Conservation (phyloP, 805 yeast genomes). For the Yarrowia deformans region DNA sequence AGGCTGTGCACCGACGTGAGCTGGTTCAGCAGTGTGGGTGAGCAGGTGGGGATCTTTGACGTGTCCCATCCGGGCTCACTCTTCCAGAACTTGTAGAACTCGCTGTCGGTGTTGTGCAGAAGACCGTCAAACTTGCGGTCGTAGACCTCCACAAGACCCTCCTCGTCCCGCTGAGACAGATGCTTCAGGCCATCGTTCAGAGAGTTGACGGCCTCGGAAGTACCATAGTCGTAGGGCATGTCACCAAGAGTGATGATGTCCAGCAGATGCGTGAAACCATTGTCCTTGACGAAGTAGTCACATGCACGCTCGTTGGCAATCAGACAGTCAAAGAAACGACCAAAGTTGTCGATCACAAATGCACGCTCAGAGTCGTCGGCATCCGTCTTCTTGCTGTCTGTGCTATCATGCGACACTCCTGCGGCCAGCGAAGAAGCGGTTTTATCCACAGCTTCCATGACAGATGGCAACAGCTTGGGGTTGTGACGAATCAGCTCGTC, state of each 20-base stretch:
- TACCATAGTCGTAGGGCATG: constrained; percentile 49
- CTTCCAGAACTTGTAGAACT: constrained; percentile 36
- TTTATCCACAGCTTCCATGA: constrained; percentile 32
- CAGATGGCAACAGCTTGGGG: constrained; percentile 26
- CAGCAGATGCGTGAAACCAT: constrained; percentile 45
- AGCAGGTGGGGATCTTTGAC: constrained; percentile 12
- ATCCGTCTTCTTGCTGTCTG: constrained; percentile 42
- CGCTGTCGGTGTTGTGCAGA: constrained; percentile 36
- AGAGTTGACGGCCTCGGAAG: constrained; percentile 43
- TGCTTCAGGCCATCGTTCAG: constrained; percentile 42
- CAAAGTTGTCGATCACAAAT: constrained; percentile 41
- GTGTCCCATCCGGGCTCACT: constrained; percentile 40
- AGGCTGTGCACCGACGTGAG: constrained; percentile 34
- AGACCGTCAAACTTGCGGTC: constrained; percentile 28
- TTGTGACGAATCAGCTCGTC: constrained; percentile 39
- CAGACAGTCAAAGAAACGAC: constrained; percentile 47
- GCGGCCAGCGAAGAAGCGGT: constrained; percentile 40
- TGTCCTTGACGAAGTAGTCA: constrained; percentile 44
- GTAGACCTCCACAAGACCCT: constrained; percentile 35
- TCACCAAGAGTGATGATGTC: constrained; percentile 44
- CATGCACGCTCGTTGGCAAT: constrained; percentile 46
- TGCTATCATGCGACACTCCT: constrained; percentile 42
- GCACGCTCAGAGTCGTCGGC: constrained; percentile 41
- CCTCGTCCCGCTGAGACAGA: constrained; percentile 19
- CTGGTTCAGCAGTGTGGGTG: constrained; percentile 10